phyloP scores from a whole-genome alignment of 345 rosid species.

The Lumnitzera racemosa region DNA sequence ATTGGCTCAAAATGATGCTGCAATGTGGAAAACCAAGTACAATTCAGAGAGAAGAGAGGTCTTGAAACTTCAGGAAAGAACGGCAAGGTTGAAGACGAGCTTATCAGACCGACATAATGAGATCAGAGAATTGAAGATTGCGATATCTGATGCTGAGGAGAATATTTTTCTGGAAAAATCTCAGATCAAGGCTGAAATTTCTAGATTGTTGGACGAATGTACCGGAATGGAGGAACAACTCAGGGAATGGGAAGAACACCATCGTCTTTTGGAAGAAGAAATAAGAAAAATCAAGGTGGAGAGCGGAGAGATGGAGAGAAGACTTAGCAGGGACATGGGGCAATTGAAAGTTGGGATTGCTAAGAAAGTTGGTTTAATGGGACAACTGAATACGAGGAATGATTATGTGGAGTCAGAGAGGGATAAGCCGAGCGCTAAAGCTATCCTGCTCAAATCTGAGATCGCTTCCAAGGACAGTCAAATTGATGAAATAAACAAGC shows the following conservation, averaged over 20 bases:
- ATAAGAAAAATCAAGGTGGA: constrained; percentile 37
- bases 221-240: constrained; percentile 34
- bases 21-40: constrained; percentile 37
- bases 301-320: constrained; percentile 36
- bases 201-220: constrained; percentile 40
- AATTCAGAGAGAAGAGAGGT: constrained; percentile 47
- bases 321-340: constrained; percentile 23
- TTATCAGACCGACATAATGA: constrained; percentile 68
- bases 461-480: constrained; percentile 25
- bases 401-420: constrained; percentile 28
- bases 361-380: constrained; percentile 25
- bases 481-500: constrained; percentile 40
- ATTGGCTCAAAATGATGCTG: constrained; percentile 41
- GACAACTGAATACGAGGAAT: constrained; percentile 23
- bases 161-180: constrained; percentile 59
- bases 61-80: constrained; percentile 51
- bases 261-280: constrained; percentile 56
- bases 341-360: constrained; percentile 35
- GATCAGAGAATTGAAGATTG: constrained; percentile 41
- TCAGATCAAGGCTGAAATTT: constrained; percentile 53
- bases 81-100: constrained; percentile 41
- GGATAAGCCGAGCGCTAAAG: constrained; percentile 25
- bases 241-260: constrained; percentile 56
- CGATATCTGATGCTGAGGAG: constrained; percentile 56
- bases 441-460: constrained; percentile 26